Conservation (phyloP, 371 early-diverging fungal genomes). For the Phascolomyces articulosus region DNA sequence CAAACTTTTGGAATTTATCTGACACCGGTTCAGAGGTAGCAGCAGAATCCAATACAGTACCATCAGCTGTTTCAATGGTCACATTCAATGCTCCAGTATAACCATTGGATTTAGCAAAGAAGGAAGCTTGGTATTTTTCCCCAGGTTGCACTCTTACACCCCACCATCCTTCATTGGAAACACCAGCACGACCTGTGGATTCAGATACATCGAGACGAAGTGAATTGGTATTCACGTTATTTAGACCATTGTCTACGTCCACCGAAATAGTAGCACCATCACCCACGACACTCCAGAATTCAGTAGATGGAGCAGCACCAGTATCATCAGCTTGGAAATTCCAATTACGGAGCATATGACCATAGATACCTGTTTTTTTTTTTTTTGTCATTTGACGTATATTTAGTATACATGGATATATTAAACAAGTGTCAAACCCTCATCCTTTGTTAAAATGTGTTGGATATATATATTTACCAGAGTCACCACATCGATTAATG, state of each 20-base stretch:
- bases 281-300: constrained; percentile 16
- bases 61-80: constrained; percentile 16
- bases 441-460: not conserved
- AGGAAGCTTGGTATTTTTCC: constrained; percentile 22
- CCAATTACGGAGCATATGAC: constrained; percentile 25
- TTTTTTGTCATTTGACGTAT: not conserved
- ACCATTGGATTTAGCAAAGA: constrained; percentile 19
- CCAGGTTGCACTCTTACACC: constrained; percentile 22
- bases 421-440: not conserved
- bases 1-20: constrained; percentile 18
- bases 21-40: constrained; percentile 1
- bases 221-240: constrained; percentile 20
- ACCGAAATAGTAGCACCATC: constrained; percentile 5
- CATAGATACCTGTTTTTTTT: constrained; percentile 12
- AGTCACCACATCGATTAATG: constrained; percentile 27
- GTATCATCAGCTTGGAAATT: constrained; percentile 23
- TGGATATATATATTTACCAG: constrained; percentile 13
- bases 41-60: constrained; percentile 12
- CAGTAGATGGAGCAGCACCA: constrained; percentile 6
- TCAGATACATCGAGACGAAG: constrained; percentile 23
- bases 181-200: constrained; percentile 14
- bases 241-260: constrained; percentile 11
- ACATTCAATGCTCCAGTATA: constrained; percentile 23
- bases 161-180: constrained; percentile 28
- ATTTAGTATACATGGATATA: too few relatives aligned